phyloP scores from a whole-genome alignment of 31 red algal genomes.

The Pterothamnion heteromorphum region DNA sequence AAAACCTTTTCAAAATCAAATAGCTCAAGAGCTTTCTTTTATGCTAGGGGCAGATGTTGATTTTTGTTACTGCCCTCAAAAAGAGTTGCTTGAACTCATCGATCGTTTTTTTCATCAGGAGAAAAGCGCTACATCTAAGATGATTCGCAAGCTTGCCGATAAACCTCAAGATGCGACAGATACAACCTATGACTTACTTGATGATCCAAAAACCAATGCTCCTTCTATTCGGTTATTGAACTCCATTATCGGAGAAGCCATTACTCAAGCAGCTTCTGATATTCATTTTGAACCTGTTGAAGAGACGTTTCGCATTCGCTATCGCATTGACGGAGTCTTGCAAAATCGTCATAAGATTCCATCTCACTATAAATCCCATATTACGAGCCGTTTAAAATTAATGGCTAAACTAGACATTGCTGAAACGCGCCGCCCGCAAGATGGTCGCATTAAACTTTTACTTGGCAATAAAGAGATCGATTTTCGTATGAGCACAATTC shows the following conservation, averaged over 20 bases:
- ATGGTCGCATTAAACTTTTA: constrained; percentile 22
- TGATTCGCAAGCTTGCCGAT: no score
- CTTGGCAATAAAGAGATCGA: not conserved
- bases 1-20: no score
- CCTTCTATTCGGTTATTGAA: not conserved
- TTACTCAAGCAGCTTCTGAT: not conserved
- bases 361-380: not conserved
- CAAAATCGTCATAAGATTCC: not conserved
- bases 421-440: constrained; percentile 39
- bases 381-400: not conserved
- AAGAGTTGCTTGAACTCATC: no score
- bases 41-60: no score
- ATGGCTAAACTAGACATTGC: constrained; percentile 16
- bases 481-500: constrained; percentile 13
- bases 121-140: no score
- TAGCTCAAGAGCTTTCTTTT: no score
- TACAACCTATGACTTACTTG: no score
- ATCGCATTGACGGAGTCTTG: not conserved
- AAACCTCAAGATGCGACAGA: no score
- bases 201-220: not conserved
- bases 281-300: constrained; percentile 13
- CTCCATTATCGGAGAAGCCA: not conserved
- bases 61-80: no score
- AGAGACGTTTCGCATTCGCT: not conserved
- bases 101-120: no score